phyloP scores from a whole-genome alignment of 306 rosid species.

The Purshia tridentata region DNA sequence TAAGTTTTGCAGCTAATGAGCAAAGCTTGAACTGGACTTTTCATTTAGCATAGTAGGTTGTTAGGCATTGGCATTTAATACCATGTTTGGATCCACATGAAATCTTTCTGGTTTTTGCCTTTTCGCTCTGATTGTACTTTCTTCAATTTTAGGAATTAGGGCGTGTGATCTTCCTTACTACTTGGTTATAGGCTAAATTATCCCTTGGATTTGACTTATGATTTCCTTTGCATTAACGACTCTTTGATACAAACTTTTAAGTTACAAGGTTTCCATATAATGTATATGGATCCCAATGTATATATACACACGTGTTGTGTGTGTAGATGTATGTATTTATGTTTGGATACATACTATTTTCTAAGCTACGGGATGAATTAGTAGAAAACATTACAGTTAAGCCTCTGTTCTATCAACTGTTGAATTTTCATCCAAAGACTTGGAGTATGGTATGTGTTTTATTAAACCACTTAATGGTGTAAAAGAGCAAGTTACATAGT shows the following conservation, averaged over 20 bases:
- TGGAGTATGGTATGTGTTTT: background rate
- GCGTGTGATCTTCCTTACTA: background rate
- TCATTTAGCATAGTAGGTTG: background rate
- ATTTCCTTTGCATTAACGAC: background rate
- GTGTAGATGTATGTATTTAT: too few relatives aligned
- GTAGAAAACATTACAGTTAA: background rate
- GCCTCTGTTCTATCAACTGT: background rate
- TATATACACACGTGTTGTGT: too few relatives aligned
- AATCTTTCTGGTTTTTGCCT: background rate
- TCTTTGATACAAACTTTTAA: background rate
- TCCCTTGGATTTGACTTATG: background rate
- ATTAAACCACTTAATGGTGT: background rate
- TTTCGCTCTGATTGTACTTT: background rate
- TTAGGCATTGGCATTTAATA: background rate
- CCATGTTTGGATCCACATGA: background rate
- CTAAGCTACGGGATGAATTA: background rate
- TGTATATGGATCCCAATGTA: too few relatives aligned
- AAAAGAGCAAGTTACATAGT: background rate
- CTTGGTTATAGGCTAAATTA: background rate
- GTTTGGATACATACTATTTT: background rate
- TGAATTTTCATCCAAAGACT: slow-evolving; percentile 1
- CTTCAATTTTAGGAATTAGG: background rate
- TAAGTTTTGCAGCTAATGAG: background rate
- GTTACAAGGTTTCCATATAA: too few relatives aligned
- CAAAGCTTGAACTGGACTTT: background rate